A percentile compares a stretch with the other conserved stretches of the same genome.
Evolutionary conservation across 768 basidiomycete species (phyloP).

Genomic region (Russula griseocarnosa): DNA sequence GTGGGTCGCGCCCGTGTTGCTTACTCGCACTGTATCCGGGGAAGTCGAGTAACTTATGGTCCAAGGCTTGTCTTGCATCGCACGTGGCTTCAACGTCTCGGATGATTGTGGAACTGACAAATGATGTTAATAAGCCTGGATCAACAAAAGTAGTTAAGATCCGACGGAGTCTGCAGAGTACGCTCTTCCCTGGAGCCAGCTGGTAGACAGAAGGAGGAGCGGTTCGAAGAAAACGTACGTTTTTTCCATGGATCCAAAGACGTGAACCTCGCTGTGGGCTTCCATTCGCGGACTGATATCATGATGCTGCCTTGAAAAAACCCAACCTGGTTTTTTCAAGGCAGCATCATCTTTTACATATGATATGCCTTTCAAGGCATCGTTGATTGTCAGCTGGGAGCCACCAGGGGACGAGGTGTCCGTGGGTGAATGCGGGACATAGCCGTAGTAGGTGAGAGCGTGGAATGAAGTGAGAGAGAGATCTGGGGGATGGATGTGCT

Average conservation of each 20-base stretch:
- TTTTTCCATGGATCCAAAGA: neutral
- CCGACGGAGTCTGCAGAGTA: neutral
- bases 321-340: neutral
- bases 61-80: neutral
- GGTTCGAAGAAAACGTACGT: neutral
- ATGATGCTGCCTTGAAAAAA: neutral
- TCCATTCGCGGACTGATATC: neutral
- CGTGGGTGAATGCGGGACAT: too few species aligned
- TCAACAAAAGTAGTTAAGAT: too few species aligned
- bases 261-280: neutral
- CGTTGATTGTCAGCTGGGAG: too few species aligned
- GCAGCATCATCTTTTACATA: too few species aligned
- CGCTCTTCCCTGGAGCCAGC: neutral
- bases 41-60: neutral
- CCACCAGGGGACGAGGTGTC: too few species aligned
- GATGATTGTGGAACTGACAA: neutral
- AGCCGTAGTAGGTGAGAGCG: too few species aligned
- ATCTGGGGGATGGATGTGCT: too few species aligned
- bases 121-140: neutral
- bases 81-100: neutral
- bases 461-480: too few species aligned
- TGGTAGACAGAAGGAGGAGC: neutral
- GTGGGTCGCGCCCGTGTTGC: neutral
- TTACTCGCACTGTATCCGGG: neutral
- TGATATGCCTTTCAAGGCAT: too few species aligned